Evolutionary conservation across 169 alveolate genomes (phyloP), one percentile per base, ranked within the genome.

Genomic region (Plasmodium gallinaceum): DNA sequence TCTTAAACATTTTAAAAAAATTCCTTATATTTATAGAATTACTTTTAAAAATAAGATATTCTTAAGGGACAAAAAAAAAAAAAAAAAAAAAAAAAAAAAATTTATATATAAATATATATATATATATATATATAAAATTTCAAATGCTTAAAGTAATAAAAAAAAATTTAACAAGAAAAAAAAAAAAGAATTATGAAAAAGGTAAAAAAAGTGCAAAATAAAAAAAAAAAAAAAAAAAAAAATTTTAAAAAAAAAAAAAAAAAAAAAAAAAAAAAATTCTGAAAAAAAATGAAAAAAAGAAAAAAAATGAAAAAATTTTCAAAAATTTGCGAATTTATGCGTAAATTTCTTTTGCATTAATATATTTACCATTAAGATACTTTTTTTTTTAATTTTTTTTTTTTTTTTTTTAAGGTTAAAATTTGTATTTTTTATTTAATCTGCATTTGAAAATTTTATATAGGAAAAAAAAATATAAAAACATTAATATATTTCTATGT

Each of bases 91-190:
- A 16, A 58, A 60, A 60, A 60, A 16, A 20, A 60, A 60, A 60
- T 22, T 24, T 37, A 62, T 14, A 62, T 45, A 62, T 58, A 58
- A 18, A 58, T 58, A 32, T n/a, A 58, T 58, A 12, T 58, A 58
- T 58, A 8, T 22, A 62, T 22, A 62, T 16, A 32, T 64, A 64
- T 2, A 64, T 0, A 64, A 32, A 16, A 12, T 32, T 32, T 14
- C 18, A 64, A 64, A 32, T 64, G 16, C 8, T 22, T 64, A 64
- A 64, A 64, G 73, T 24, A 64, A 37, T 24, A 7, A 70, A 70
- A 70, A 70, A 32, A 32, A 32, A 32, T 32, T 32, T 32, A 32
- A 32, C 39, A 32, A 32, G 18, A 12, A 52, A 52, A 51, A 16
- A 52, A 52, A 52, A 7, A 52, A 52, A 52, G 20, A 52, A 12